phyloP scores from a whole-genome alignment of 2,329 filamentous ascomycete species.

The Scedosporium apiospermum region DNA sequence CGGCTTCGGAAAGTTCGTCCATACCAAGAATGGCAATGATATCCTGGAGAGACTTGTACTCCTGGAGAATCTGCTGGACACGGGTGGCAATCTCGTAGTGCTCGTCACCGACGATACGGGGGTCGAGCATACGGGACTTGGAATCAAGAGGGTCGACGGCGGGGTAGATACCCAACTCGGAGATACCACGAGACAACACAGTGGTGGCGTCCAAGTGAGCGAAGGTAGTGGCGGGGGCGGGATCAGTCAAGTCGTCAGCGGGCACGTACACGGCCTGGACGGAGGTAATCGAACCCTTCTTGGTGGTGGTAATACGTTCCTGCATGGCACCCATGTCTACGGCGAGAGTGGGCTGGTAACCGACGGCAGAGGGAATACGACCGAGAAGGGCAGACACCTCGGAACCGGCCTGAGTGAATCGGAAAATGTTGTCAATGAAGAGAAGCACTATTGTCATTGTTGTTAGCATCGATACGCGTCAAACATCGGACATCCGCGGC shows the following conservation, averaged over 20 bases:
- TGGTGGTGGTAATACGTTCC: conserved; percentile 99
- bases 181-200: conserved; percentile 99
- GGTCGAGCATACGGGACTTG: conserved; percentile 98
- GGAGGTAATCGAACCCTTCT: conserved; percentile 98
- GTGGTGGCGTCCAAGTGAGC: conserved; percentile 99
- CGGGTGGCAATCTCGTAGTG: conserved; percentile 93
- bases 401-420: conserved; percentile 99
- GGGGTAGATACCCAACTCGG: conserved; percentile 99
- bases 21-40: conserved; percentile 99
- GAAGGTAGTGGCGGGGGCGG: conserved; percentile 98
- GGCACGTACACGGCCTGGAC: conserved; percentile 99
- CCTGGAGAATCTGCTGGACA: conserved; percentile 98
- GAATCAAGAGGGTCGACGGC: conserved; percentile 99
- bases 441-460: conserved; percentile 61
- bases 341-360: conserved; percentile 98
- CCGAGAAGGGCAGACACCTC: conserved; percentile 98
- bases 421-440: conserved; percentile 99
- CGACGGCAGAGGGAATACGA: conserved; percentile 99
- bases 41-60: conserved; percentile 99
- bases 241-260: conserved; percentile 99
- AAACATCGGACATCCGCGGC: not conserved
- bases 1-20: conserved; percentile 98
- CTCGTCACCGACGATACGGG: conserved; percentile 94
- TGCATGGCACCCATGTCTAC: conserved; percentile 99
- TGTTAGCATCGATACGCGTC: conserved; percentile 5